Base-by-base conservation (phyloP, 2,329 filamentous ascomycete genomes). In the Fonsecaea monophora region DNA sequence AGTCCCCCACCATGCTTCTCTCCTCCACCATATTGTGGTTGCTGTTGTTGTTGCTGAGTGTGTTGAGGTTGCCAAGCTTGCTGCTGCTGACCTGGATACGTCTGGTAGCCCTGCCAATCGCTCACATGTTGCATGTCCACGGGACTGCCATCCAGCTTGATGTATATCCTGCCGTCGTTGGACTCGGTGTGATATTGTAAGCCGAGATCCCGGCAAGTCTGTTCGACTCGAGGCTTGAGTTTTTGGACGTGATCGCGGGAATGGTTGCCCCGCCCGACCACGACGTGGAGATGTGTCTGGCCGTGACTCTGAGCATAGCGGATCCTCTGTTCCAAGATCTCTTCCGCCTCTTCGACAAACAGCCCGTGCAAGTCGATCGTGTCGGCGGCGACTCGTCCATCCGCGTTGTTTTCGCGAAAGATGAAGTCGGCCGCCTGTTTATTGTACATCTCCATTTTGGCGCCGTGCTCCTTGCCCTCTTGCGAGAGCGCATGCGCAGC, bases 201-300 rank as follows among this genome's bases (percentile, higher is more conserved):
- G 0, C 94, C 92, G 53, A 96, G 80, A 77, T 97, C 90, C 57
- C 83, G 86, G 79, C 94, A 97, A 57, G 98, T 84, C 77, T 91
- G 85, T 81, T 98, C 94, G 53, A 98, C 92, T 68, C 91, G 86
- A n/a, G 95, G 95, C 81, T 96, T 97, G 79, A 99, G 89, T 84
- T 95, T 97, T 79, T 97, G 92, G 30, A 98, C 85, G 74, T 95
- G 90, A 71, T 89, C 86, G 9, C 81, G 82, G 59, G 89, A 92
- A 81, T 99, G 95, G 78, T 96, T 95, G 2, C 95, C 95, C 80
- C 94, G 96, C 75, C 95, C 95, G 35, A 98, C 94, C 75, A 99
- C 97, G 48, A 96, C 94, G 80, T 97, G 93, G 64, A 99, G 82
- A 80, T 97, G 92, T 21, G 83, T 87, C 81, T 96, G 90, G 0